phyloP scores from a whole-genome alignment of 208 protist genomes.

The Strigomonas culicis region DNA sequence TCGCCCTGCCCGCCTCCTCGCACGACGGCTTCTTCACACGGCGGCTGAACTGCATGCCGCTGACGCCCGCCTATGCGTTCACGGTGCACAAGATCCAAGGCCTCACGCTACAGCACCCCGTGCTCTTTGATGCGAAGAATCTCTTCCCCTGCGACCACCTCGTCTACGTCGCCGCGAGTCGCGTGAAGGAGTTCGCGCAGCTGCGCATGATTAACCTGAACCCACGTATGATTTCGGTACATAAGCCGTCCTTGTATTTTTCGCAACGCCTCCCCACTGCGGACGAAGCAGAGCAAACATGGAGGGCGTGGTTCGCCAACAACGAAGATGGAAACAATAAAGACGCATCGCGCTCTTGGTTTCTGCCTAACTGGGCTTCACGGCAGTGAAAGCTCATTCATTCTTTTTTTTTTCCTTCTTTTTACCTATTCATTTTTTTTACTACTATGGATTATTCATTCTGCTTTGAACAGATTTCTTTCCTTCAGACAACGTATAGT shows the following conservation, averaged over 20 bases:
- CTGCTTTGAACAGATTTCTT: constrained; percentile 9
- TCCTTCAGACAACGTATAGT: constrained; percentile 3
- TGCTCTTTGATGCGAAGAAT: constrained; percentile 67
- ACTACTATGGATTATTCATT: no score
- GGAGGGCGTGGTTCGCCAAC: constrained; percentile 14
- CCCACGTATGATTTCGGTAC: constrained; percentile 61
- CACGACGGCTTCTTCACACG: constrained; percentile 35
- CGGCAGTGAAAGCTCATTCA: background rate
- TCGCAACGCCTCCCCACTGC: constrained; percentile 29
- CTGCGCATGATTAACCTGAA: constrained; percentile 76
- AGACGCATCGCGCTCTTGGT: background rate
- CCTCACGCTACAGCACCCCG: constrained; percentile 58
- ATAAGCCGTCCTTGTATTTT: constrained; percentile 62
- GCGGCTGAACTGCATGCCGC: constrained; percentile 56
- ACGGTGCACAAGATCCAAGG: constrained; percentile 91
- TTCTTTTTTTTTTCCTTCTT: constrained; percentile 15
- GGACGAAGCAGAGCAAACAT: constrained; percentile 17
- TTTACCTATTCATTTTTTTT: constrained; percentile 19
- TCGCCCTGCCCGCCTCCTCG: constrained; percentile 20
- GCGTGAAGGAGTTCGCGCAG: constrained; percentile 66
- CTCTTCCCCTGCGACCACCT: constrained; percentile 85
- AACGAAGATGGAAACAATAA: background rate
- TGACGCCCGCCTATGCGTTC: constrained; percentile 86
- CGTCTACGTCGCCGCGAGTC: constrained; percentile 86
- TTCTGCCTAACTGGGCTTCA: background rate